Percentiles rank a stretch among this genome's conserved stretches.
Evolutionary conservation across 2,329 filamentous ascomycete genomes (phyloP).

Genomic region (Coniochaeta pulveracea): DNA sequence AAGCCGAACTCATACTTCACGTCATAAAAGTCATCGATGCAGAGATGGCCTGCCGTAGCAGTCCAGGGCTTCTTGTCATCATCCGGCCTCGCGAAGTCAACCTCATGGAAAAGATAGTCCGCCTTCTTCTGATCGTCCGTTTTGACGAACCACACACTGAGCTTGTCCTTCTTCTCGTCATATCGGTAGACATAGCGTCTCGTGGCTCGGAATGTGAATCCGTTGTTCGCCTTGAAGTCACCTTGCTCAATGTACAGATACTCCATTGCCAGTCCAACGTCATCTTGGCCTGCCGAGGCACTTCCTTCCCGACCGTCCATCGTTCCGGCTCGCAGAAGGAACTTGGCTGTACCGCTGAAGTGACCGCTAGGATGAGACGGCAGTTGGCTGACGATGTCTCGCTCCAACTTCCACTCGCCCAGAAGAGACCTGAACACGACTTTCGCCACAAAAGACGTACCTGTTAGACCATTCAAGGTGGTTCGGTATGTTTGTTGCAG

Average conservation of each 20-base stretch:
- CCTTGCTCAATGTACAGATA: constrained; percentile 62
- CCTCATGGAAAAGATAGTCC: constrained; percentile 65
- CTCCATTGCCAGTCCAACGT: constrained; percentile 32
- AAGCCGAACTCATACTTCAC: constrained; percentile 59
- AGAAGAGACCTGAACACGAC: constrained; percentile 62
- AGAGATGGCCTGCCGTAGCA: constrained; percentile 58
- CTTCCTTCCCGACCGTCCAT: constrained; percentile 31
- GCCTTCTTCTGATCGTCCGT: constrained; percentile 48
- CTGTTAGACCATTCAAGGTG: constrained; percentile 27
- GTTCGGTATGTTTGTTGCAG: constrained; percentile 33
- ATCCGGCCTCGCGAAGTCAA: constrained; percentile 44
- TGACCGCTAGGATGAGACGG: constrained; percentile 51
- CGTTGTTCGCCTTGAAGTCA: constrained; percentile 45
- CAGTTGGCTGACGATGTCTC: constrained; percentile 40
- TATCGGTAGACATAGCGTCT: constrained; percentile 66
- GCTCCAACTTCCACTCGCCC: constrained; percentile 55
- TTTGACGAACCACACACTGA: constrained; percentile 66
- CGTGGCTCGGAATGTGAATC: constrained; percentile 46
- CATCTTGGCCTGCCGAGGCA: constrained; percentile 6
- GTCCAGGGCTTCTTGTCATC: constrained; percentile 37
- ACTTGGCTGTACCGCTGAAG: constrained; percentile 53
- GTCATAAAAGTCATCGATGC: constrained; percentile 60
- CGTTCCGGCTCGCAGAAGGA: constrained; percentile 51
- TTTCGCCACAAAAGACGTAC: constrained; percentile 43
- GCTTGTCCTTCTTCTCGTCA: constrained; percentile 41